These are phyloP conservation scores for Nematocida parisii DNA, from an alignment of 371 early-diverging fungal species.

Conservation along the genomic window DNA sequence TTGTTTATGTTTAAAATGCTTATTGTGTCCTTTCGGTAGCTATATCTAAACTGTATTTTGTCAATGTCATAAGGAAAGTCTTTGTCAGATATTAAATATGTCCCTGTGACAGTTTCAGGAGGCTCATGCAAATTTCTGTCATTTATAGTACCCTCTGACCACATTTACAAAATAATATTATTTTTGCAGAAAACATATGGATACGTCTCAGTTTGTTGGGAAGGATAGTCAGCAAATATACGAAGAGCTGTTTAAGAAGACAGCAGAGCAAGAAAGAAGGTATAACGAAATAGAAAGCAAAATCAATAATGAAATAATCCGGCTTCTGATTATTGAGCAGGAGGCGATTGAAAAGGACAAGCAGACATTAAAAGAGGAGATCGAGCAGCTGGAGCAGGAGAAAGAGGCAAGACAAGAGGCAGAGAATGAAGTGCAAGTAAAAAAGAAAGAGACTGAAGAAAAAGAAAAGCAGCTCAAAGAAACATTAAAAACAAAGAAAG, in stretches of 20 bases:
- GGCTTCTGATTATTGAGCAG: slow-evolving; percentile 26
- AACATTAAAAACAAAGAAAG: slow-evolving; percentile 21
- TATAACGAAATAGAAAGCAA: slow-evolving; percentile 50
- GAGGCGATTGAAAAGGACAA: slow-evolving; percentile 15
- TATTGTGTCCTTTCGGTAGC: slow-evolving; percentile 35
- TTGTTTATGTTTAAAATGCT: slow-evolving; percentile 50
- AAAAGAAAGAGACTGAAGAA: slow-evolving; percentile 11
- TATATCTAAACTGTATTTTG: slow-evolving; percentile 55
- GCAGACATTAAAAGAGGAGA: slow-evolving; percentile 6
- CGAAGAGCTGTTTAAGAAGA: slow-evolving; percentile 25
- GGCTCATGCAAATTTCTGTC: not conserved
- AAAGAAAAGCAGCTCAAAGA: slow-evolving; percentile 45
- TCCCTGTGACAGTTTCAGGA: not conserved
- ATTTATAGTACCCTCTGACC: not conserved
- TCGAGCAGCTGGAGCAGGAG: slow-evolving; percentile 7
- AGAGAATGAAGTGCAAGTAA: slow-evolving; percentile 6
- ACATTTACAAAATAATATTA: slow-evolving; percentile 46
- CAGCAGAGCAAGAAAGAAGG: slow-evolving; percentile 36
- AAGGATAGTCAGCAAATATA: not conserved
- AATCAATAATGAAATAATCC: slow-evolving; percentile 46
- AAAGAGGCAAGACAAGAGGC: not conserved
- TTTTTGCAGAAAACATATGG: slow-evolving; percentile 54
- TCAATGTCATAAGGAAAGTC: slow-evolving; percentile 63
- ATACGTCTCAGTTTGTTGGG: not conserved
- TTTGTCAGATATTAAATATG: slow-evolving; percentile 52